Evolutionary conservation across 164 flowering plant genomes (phyloP).

Genomic region (Houttuynia cordata): DNA sequence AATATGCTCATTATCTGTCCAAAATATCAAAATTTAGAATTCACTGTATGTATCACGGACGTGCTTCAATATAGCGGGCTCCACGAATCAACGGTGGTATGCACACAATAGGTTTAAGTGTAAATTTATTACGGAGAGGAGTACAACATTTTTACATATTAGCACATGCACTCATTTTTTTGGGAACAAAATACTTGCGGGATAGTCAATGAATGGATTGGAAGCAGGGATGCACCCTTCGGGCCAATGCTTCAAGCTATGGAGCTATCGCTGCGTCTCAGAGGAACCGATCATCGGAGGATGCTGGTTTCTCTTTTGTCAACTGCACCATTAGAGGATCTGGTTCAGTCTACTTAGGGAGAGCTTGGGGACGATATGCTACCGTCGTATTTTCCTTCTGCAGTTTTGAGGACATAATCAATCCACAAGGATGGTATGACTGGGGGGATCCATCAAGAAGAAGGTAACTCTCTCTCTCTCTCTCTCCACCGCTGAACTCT

Average conservation of each 20-base stretch:
- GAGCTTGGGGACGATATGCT: conserved; percentile 90
- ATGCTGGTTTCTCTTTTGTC: conserved; percentile 77
- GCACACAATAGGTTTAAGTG: too few species aligned
- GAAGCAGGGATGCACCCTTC: conserved; percentile 45
- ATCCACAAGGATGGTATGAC: conserved; percentile 64
- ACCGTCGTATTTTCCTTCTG: conserved; percentile 47
- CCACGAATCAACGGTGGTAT: too few species aligned
- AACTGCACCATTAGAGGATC: conserved; percentile 55
- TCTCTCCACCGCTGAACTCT: too few species aligned
- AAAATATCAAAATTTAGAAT: too few species aligned
- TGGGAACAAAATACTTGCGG: background rate
- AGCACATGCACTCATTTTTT: background rate
- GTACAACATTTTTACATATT: too few species aligned
- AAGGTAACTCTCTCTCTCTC: conserved; percentile 10
- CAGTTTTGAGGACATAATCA: conserved; percentile 33
- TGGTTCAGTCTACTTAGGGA: conserved; percentile 46
- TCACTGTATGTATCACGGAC: too few species aligned
- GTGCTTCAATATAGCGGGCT: too few species aligned
- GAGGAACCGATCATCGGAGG: conserved; percentile 35
- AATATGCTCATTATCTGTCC: too few species aligned
- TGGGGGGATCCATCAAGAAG: conserved; percentile 45
- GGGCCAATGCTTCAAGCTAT: conserved; percentile 31
- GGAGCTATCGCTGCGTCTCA: conserved; percentile 89
- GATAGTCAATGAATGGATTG: background rate
- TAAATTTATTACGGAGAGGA: too few species aligned